These are phyloP conservation scores for Penicillium digitatum DNA, from an alignment of 2,329 filamentous ascomycete genomes.

Conservation along the genomic window DNA sequence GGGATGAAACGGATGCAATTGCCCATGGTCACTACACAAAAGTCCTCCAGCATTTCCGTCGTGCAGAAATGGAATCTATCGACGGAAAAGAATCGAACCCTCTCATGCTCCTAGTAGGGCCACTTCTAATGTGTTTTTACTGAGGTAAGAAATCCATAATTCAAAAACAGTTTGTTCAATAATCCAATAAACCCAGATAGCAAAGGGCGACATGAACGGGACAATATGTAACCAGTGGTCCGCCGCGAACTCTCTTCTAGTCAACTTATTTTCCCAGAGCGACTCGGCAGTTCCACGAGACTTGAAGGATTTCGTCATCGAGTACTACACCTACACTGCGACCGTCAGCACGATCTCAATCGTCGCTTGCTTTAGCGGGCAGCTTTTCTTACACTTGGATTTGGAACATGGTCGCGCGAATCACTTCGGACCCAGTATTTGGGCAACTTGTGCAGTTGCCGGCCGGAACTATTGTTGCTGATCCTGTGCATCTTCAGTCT, in stretches of 20 bases:
- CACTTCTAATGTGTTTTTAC: conserved; percentile 48
- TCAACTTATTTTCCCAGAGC: conserved; percentile 35
- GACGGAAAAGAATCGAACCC: conserved; percentile 31
- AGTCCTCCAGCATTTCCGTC: conserved; percentile 28
- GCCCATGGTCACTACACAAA: conserved; percentile 32
- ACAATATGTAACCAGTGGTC: conserved; percentile 47
- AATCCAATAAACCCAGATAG: conserved; percentile 28
- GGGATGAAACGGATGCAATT: conserved; percentile 29
- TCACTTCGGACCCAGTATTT: conserved; percentile 27
- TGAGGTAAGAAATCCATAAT: conserved; percentile 35
- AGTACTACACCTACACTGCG: conserved; percentile 50
- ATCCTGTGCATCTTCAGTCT: conserved; percentile 33
- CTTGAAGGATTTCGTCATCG: conserved; percentile 46
- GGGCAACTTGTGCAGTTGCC: conserved; percentile 32
- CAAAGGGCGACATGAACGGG: conserved; percentile 46
- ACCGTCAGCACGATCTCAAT: conserved; percentile 49
- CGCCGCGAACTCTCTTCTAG: conserved; percentile 44
- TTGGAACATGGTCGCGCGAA: conserved; percentile 39
- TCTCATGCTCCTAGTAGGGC: conserved; percentile 44
- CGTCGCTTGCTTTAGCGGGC: conserved; percentile 28
- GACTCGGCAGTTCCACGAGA: conserved; percentile 35
- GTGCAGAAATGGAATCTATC: conserved; percentile 30
- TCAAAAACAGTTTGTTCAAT: neutral
- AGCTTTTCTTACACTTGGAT: conserved; percentile 40
- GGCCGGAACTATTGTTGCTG: conserved; percentile 30